phyloP scores from a whole-genome alignment of 768 basidiomycete species.

The Auricularia auricula-judae region DNA sequence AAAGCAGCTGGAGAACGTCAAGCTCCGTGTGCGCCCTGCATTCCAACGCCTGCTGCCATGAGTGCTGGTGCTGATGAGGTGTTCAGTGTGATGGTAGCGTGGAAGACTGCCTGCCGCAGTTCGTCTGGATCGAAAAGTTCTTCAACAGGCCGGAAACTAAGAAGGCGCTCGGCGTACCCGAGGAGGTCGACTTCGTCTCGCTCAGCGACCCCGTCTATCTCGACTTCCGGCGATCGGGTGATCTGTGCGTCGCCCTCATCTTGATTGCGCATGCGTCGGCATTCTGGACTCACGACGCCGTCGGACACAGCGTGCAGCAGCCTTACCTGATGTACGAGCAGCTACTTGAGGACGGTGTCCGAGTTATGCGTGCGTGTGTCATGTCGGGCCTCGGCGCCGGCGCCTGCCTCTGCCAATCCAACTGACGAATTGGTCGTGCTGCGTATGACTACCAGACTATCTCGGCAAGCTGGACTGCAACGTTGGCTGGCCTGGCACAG shows the following conservation, averaged over 20 bases:
- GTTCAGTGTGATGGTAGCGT: constrained; percentile 1
- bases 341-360: constrained; percentile 18
- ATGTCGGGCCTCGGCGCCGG: no score
- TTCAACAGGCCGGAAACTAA: constrained; percentile 2
- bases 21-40: background rate
- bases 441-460: constrained; percentile 13
- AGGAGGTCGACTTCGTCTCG: background rate
- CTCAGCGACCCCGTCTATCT: background rate
- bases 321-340: constrained; percentile 16
- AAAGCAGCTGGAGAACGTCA: constrained; percentile 3
- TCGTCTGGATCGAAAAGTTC: constrained; percentile 11
- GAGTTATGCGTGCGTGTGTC: constrained; percentile 9
- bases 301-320: constrained; percentile 9
- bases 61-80: background rate
- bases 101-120: constrained; percentile 13
- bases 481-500: constrained; percentile 20
- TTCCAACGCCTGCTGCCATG: background rate
- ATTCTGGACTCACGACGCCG: background rate
- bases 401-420: no score
- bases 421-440: no score
- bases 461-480: constrained; percentile 22
- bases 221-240: constrained; percentile 4
- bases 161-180: constrained; percentile 6
- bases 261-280: no score
- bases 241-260: constrained; percentile 1